These are phyloP conservation scores for Camellia lanceoleosa DNA, from an alignment of 148 eudicot species.

Conservation along the genomic window DNA sequence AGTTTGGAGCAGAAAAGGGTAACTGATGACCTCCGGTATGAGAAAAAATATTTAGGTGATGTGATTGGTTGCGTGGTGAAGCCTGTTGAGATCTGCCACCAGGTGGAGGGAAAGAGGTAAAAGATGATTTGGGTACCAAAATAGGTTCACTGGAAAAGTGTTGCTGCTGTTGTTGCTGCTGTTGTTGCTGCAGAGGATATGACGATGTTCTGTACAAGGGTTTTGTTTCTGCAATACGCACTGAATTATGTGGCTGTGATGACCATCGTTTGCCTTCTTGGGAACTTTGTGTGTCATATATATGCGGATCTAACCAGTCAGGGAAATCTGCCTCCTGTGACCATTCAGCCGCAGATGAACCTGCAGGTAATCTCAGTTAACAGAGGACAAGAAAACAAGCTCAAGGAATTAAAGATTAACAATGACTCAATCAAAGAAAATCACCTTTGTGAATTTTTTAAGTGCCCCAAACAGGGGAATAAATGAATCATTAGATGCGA, in stretches of 20 bases:
- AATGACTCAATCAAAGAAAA: neutral
- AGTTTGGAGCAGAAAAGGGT: constrained; percentile 42
- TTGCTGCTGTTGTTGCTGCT: constrained; percentile 42
- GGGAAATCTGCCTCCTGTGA: constrained; percentile 54
- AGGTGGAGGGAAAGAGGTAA: constrained; percentile 76
- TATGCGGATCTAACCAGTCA: constrained; percentile 60
- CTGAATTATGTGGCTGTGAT: constrained; percentile 55
- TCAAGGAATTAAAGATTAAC: neutral
- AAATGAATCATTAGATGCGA: neutral
- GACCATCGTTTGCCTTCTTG: constrained; percentile 66
- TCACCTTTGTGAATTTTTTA: neutral
- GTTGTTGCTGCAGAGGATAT: constrained; percentile 57
- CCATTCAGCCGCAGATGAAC: constrained; percentile 75
- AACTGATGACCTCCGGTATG: constrained; percentile 34
- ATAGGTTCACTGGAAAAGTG: constrained; percentile 62
- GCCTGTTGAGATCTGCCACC: constrained; percentile 66
- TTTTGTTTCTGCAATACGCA: constrained; percentile 25
- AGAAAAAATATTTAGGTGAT: constrained; percentile 37
- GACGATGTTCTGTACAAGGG: constrained; percentile 53
- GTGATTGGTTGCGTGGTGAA: constrained; percentile 56
- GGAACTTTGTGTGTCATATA: constrained; percentile 40
- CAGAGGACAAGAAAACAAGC: neutral
- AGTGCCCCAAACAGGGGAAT: neutral
- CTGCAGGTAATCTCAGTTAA: constrained; percentile 28
- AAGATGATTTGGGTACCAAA: constrained; percentile 61